Percentiles rank a stretch among this genome's conserved stretches.
phyloP scores from a whole-genome alignment of 2,329 filamentous ascomycete genomes.

The Herpotrichia juniperi region DNA sequence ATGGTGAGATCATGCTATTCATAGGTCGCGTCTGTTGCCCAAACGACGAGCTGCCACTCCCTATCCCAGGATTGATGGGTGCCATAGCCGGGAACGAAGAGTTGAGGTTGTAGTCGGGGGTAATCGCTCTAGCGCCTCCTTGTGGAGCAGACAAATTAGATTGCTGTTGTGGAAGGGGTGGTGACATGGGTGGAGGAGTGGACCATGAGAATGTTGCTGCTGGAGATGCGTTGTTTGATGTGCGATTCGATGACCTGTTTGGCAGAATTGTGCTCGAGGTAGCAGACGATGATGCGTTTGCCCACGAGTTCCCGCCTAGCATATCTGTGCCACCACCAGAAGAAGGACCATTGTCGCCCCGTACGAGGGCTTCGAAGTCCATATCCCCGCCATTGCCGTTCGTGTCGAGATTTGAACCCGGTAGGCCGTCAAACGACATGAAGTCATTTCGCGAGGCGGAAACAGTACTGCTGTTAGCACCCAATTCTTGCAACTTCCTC shows the following conservation, averaged over 20 bases:
- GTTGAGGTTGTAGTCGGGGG: slow-evolving; percentile 54
- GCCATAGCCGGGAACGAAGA: slow-evolving; percentile 44
- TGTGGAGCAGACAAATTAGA: slow-evolving; percentile 30
- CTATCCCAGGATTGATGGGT: slow-evolving; percentile 41
- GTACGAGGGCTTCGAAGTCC: slow-evolving; percentile 89
- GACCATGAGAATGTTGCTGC: slow-evolving; percentile 55
- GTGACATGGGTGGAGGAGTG: slow-evolving; percentile 44
- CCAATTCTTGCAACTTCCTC: slow-evolving; percentile 84
- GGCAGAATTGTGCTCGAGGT: slow-evolving; percentile 38
- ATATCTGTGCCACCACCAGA: slow-evolving; percentile 40
- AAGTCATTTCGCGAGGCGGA: slow-evolving; percentile 67
- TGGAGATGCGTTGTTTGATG: slow-evolving; percentile 33
- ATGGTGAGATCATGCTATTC: slow-evolving; percentile 35
- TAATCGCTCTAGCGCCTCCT: slow-evolving; percentile 52
- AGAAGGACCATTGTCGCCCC: slow-evolving; percentile 63
- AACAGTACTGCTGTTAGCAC: slow-evolving; percentile 60
- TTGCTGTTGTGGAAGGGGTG: no score
- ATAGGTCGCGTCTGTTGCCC: slow-evolving; percentile 45
- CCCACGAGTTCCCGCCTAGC: slow-evolving; percentile 53
- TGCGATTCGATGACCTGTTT: slow-evolving; percentile 34
- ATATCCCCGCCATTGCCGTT: slow-evolving; percentile 66
- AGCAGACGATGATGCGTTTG: slow-evolving; percentile 38
- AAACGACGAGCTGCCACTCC: slow-evolving; percentile 34
- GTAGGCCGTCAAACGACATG: slow-evolving; percentile 67
- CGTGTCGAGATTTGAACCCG: slow-evolving; percentile 60